phyloP scores from a whole-genome alignment of 208 protist species.

The Acanthamoeba sp. region DNA sequence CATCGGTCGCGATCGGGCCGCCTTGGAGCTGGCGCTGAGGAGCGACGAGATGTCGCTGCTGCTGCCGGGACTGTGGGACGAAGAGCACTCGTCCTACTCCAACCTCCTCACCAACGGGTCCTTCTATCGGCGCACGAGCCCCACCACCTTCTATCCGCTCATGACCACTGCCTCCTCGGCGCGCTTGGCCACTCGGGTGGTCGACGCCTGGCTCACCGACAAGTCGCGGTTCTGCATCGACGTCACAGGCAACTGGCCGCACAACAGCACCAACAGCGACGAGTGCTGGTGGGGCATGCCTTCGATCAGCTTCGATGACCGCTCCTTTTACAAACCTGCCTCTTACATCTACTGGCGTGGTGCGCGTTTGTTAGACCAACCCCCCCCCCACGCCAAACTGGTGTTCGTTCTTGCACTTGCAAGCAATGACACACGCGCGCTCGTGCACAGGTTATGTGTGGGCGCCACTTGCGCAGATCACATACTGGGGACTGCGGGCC shows the following conservation, averaged over 20 bases:
- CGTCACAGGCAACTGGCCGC: not conserved
- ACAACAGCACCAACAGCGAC: not conserved
- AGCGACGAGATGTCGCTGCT: not conserved
- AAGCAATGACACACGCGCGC: too few relatives aligned
- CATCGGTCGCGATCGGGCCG: not conserved
- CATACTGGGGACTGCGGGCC: not conserved
- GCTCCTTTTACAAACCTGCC: not conserved
- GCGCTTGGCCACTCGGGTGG: not conserved
- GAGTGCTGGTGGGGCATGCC: slow-evolving; percentile 23
- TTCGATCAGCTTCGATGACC: slow-evolving; percentile 43
- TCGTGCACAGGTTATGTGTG: not conserved
- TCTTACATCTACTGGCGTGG: slow-evolving; percentile 28
- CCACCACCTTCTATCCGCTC: slow-evolving; percentile 8
- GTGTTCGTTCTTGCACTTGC: too few relatives aligned
- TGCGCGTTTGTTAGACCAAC: too few relatives aligned
- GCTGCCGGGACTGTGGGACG: not conserved
- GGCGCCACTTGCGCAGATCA: not conserved
- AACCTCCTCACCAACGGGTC: slow-evolving; percentile 13
- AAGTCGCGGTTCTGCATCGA: slow-evolving; percentile 51
- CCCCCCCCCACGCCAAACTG: too few relatives aligned
- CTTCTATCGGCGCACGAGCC: not conserved
- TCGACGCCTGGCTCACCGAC: not conserved
- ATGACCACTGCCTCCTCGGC: not conserved
- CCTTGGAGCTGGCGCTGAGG: not conserved
- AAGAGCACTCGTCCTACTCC: not conserved